Conservation (phyloP, 495 filamentous ascomycete species). For the Monascus purpureus region DNA sequence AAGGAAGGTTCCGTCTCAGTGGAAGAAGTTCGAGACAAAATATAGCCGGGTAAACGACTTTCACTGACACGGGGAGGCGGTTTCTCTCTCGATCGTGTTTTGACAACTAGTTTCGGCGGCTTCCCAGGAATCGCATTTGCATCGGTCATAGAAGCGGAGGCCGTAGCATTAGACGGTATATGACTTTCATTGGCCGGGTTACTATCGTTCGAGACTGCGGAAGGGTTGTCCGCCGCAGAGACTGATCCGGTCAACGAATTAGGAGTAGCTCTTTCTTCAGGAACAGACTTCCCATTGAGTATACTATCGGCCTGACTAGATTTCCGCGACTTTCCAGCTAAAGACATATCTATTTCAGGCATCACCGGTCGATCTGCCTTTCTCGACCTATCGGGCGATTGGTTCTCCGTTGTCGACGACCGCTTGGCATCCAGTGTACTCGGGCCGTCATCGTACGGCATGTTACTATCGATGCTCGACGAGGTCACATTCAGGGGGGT, state of each 20-base stretch:
- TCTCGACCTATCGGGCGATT: constrained; percentile 13
- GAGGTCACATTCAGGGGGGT: constrained; percentile 26
- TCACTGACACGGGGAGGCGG: constrained; percentile 7
- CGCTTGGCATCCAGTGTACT: constrained; percentile 7
- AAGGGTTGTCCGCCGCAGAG: constrained; percentile 19
- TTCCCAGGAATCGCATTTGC: constrained; percentile 15
- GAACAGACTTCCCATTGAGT: constrained; percentile 9
- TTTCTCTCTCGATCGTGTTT: constrained; percentile 12
- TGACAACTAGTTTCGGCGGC: constrained; percentile 8
- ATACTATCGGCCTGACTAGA: constrained; percentile 14
- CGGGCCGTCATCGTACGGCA: constrained; percentile 14
- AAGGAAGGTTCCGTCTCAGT: constrained; percentile 18
- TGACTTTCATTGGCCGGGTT: constrained; percentile 26
- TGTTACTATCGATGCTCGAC: constrained; percentile 16
- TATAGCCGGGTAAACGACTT: constrained; percentile 21
- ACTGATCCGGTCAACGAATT: constrained; percentile 19
- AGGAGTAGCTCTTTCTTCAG: constrained; percentile 13
- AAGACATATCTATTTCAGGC: constrained; percentile 12
- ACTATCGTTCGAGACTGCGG: constrained; percentile 21
- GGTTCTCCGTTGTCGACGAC: constrained; percentile 8
- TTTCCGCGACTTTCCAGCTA: constrained; percentile 8
- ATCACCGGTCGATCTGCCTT: constrained; percentile 16
- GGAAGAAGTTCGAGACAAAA: constrained; percentile 20
- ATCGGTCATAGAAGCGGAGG: constrained; percentile 22
- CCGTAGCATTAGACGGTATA: constrained; percentile 23